These are phyloP conservation scores for Pyrus pyrifolia DNA, from an alignment of 306 rosid species.

Conservation along the genomic window DNA sequence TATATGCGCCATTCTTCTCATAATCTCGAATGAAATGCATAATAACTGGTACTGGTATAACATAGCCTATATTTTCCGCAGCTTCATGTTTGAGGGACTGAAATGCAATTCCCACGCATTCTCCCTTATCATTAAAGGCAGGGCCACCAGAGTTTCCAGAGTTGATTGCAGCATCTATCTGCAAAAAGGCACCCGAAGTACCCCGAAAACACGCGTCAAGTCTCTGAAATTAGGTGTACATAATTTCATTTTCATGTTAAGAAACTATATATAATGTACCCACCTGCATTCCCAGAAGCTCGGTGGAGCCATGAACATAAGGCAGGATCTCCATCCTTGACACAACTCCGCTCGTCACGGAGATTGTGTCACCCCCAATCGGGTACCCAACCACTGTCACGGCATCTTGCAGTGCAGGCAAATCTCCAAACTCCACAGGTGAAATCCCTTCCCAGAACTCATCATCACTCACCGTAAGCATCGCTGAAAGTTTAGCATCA, in stretches of 20 bases:
- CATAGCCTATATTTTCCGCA: conserved; percentile 71
- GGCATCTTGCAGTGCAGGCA: conserved; percentile 79
- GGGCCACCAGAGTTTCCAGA: conserved; percentile 92
- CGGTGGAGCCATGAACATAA: conserved; percentile 84
- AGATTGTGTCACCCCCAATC: conserved; percentile 77
- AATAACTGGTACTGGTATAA: conserved; percentile 74
- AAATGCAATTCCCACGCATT: conserved; percentile 79
- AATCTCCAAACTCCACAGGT: conserved; percentile 64
- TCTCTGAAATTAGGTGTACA: neutral
- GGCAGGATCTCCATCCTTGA: conserved; percentile 79
- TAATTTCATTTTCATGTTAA: neutral
- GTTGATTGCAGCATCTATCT: conserved; percentile 85
- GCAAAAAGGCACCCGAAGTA: conserved; percentile 11
- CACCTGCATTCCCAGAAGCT: conserved; percentile 86
- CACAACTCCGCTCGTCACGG: conserved; percentile 82
- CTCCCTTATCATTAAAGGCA: conserved; percentile 66
- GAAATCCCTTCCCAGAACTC: conserved; percentile 85
- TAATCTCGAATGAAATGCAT: conserved; percentile 69
- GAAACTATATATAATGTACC: neutral
- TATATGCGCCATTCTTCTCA: conserved; percentile 67
- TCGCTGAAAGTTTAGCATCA: conserved; percentile 28
- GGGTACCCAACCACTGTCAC: conserved; percentile 82
- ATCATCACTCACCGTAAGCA: conserved; percentile 67
- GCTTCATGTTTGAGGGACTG: conserved; percentile 81
- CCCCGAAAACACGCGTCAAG: conserved; percentile 3